Evolutionary conservation across 164 flowering plant genomes (phyloP).

Genomic region (Umbellularia californica): DNA sequence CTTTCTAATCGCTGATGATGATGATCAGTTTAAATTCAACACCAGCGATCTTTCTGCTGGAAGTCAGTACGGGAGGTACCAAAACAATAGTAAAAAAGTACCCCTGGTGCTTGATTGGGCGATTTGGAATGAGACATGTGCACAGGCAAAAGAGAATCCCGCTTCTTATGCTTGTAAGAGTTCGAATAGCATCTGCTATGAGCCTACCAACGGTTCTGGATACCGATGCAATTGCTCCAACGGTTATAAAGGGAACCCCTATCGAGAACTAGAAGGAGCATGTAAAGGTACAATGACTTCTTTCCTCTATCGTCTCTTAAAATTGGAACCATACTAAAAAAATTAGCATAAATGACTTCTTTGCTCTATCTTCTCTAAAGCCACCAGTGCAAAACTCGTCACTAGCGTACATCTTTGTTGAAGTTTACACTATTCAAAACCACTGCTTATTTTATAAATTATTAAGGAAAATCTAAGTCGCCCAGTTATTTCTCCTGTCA

Average conservation of each 20-base stretch:
- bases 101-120: constrained; percentile 12
- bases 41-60: neutral
- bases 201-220: neutral
- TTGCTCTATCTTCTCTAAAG: too few species aligned
- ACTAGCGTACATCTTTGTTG: too few species aligned
- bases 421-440: too few species aligned
- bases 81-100: neutral
- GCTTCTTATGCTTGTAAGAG: constrained; percentile 1
- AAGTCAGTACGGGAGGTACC: neutral
- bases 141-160: neutral
- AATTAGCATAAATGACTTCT: too few species aligned
- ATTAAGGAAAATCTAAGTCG: too few species aligned
- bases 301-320: too few species aligned
- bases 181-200: neutral
- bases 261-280: constrained; percentile 10
- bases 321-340: too few species aligned
- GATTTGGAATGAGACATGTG: neutral
- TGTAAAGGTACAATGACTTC: constrained; percentile 10
- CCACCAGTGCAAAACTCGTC: too few species aligned
- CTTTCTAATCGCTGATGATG: constrained; percentile 5
- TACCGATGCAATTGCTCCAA: constrained; percentile 10
- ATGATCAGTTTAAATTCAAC: constrained; percentile 1
- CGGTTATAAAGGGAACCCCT: constrained; percentile 17
- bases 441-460: too few species aligned
- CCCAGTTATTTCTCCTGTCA: too few species aligned